Evolutionary conservation across 129 eudicot species (phyloP), one percentile per base, ranked within the genome.

Genomic region (Flaveria sonorensis): DNA sequence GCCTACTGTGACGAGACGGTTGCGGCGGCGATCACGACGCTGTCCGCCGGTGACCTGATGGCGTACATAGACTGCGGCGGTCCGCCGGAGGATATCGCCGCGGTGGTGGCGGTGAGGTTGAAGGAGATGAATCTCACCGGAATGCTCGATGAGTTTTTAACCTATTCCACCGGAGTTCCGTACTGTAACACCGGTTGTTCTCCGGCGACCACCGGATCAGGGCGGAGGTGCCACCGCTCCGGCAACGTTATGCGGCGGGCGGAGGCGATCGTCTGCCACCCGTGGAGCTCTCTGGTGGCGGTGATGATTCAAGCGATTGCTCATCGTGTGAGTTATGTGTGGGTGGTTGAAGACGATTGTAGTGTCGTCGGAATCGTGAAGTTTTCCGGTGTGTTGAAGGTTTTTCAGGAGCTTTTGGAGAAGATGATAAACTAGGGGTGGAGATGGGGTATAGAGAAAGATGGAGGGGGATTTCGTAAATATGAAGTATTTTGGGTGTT

Each of bases 301-400:
- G 97, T 93, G 67, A 93, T 91, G 93, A 76, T 91, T n/a, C 97
- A 93, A 24, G 96, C 93, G 3, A 86, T 91, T 4, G 81, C 93
- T 0, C 97, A 83, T 78, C 91, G 98, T 7, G 88, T 91, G 19
- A 89, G 75, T 47, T 87, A 91, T 40, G 92, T 91, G 15, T 93
- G 98, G 98, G 97, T 93, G 68, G 77, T 89, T 36, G 93, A 93
- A 50, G 91, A 91, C 0, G 97, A 89, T 26, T 72, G 85, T 71
- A 85, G 86, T 5, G 79, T 91, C 4, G 85, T 81, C 45, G 98
- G 97, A 60, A 87, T 91, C 1, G 98, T 93, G 40, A 90, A 86
- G 20, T 91, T 91, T 71, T 83, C 87, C 28, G 83, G 80, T 72
- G 89, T 91, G 71, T 40, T 93, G 80, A 73, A 83, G 50, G 91